Base-by-base conservation (phyloP, 805 yeast species). In the Candida ponderosae region DNA sequence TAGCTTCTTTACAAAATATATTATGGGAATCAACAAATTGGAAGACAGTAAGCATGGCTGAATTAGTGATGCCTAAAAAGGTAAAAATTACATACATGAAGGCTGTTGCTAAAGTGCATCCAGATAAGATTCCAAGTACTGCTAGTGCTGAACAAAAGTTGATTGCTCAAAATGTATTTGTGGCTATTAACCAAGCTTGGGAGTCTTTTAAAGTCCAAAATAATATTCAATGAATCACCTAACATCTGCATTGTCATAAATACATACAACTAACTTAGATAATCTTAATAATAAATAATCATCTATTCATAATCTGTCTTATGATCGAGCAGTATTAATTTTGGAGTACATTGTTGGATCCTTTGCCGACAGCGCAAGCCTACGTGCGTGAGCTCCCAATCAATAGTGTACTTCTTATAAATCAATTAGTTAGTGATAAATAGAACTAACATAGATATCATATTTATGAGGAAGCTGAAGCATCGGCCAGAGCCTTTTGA, bases 51-150 rank as follows among this genome's bases (percentile, higher is more conserved):
- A 57, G 78, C 2, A 58, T 81, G 52, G 69, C 80, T 4, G 97
- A 90, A 39, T 64, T 93, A 41, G 93, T 93, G 41, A 65, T 89
- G 44, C 90, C 95, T 16, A 89, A 88, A 49, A 88, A 84, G 56
- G 97, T 88, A 29, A 90, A 90, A 56, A 65, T 90, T 28, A 67
- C 68, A 16, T 93, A 93, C 31, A 79, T 93, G 88, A 85, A 82
- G 58, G 87, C 96, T 5, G 86, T 93, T 47, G 80, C 97, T 0
- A 72, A 77, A 35, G 94, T 96, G 3, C 93, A 89, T 57, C 78
- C 90, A 0, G 99, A 93, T 58, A 93, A 93, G 57, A 63, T 89
- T 18, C 65, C 76, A 6, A 53, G 60, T n/a, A 58, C 60, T 18
- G 74, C 81, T 2, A 63, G 79, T 7, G 64, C 78, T 6, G 94